Base-by-base conservation (phyloP, 371 early-diverging fungal genomes). In the Mucor velutinosus region DNA sequence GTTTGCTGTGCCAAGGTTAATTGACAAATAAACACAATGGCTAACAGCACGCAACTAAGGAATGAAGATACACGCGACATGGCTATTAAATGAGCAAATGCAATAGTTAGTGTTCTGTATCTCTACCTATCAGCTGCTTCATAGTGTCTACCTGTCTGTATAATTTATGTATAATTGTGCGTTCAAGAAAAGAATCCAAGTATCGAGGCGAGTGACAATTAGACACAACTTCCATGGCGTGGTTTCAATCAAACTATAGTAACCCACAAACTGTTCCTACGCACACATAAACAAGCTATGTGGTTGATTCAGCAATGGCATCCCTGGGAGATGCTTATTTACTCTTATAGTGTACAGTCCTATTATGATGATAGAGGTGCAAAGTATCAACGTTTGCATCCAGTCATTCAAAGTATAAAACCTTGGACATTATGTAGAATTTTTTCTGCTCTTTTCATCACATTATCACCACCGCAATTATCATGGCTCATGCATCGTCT, bases 21-120 rank as follows among this genome's bases (percentile, higher is more conserved):
- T 19, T 56, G 57, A 30, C 41, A 43, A 39, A 33, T 5, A 25
- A 35, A 59, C 23, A 33, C 39, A 59, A 59, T n/a, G 7, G 29
- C 27, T 4, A 63, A 4, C 17, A 35, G 21, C 12, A 64, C 19
- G 19, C 41, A 43, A 6, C 33, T 11, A 11, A 45, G 7, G 27
- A 17, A 11, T 8, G 23, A 19, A 21, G 27, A 43, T 41, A 32
- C 30, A 64, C 64, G 64, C 58, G 64, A 57, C 64, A 64, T 64
- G 37, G 14, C 64, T 64, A 59, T 47, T 0, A 47, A 2, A 47
- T 47, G 41, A 41, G 6, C 8, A 47, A n/a, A 21, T 10, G 2
- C 7, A 47, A 10, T 19, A 11, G 23, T 49, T 7, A 49, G 23
- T 19, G 12, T 1, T 7, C 11, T 19, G 5, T 0, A 23, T 5